Evolutionary conservation across 495 filamentous ascomycete genomes (phyloP).

Genomic region (Beverwykella pulmonaria): DNA sequence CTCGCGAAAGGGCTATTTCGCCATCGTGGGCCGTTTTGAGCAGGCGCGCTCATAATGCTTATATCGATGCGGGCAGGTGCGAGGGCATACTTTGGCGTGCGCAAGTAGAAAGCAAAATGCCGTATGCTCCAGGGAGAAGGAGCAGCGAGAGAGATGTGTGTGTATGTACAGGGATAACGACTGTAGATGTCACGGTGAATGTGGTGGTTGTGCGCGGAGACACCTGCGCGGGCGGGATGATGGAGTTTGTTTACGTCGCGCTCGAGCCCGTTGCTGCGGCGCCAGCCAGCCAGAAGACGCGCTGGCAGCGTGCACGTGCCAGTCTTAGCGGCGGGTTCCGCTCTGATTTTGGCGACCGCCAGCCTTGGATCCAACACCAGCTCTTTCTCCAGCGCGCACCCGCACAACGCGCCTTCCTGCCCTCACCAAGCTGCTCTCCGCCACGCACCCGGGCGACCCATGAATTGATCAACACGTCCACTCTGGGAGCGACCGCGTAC

Average conservation of each 20-base stretch:
- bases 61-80: conserved; percentile 15
- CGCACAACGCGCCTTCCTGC: background rate
- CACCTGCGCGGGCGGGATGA: background rate
- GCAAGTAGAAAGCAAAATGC: background rate
- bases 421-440: background rate
- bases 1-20: conserved; percentile 76
- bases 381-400: background rate
- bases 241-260: conserved; percentile 25
- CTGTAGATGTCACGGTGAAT: conserved; percentile 3
- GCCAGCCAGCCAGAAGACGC: background rate
- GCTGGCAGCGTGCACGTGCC: background rate
- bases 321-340: background rate
- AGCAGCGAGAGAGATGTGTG: background rate
- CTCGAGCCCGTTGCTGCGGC: background rate
- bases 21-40: conserved; percentile 51
- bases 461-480: background rate
- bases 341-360: background rate
- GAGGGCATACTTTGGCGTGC: conserved; percentile 11
- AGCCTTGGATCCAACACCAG: background rate
- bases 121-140: background rate
- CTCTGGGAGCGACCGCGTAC: background rate
- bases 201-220: conserved; percentile 11
- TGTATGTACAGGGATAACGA: conserved; percentile 27
- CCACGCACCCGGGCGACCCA: background rate
- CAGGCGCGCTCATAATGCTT: conserved; percentile 47